Percentiles rank a stretch among this genome's conserved stretches.
Evolutionary conservation across 2,329 filamentous ascomycete species (phyloP).

Genomic region (Lachnellula arida): DNA sequence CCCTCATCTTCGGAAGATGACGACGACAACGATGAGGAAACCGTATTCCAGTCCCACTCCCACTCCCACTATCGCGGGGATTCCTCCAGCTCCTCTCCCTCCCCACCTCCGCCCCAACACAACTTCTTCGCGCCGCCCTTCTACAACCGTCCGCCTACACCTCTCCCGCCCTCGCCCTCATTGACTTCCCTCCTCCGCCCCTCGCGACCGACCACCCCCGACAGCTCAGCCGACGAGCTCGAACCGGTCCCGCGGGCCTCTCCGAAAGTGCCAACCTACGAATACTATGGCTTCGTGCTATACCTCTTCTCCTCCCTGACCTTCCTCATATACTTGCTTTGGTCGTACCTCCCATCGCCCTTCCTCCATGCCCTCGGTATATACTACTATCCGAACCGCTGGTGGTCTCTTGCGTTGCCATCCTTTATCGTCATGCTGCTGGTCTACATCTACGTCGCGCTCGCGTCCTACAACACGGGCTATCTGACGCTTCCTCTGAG

Average conservation of each 20-base stretch:
- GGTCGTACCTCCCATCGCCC: conserved; percentile 84
- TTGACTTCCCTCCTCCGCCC: conserved; percentile 87
- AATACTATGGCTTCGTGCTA: conserved; percentile 98
- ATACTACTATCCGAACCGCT: conserved; percentile 93
- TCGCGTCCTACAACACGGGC: conserved; percentile 86
- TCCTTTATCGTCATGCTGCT: conserved; percentile 84
- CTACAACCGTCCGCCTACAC: conserved; percentile 95
- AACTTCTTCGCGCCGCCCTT: conserved; percentile 73
- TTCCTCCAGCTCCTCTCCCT: conserved; percentile 26
- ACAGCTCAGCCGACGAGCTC: conserved; percentile 83
- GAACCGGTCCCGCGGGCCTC: conserved; percentile 74
- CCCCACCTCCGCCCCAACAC: conserved; percentile 36
- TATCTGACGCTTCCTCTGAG: conserved; percentile 77
- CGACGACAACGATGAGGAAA: conserved; percentile 16
- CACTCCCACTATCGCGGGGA: conserved; percentile 24
- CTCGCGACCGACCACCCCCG: conserved; percentile 88
- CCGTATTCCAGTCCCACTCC: conserved; percentile 27
- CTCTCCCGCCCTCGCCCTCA: conserved; percentile 86
- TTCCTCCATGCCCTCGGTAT: conserved; percentile 92
- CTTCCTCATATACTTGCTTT: conserved; percentile 66
- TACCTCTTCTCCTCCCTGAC: conserved; percentile 83
- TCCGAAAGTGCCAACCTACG: conserved; percentile 96
- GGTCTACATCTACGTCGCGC: conserved; percentile 89
- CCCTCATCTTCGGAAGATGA: conserved; percentile 23
- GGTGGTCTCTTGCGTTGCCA: conserved; percentile 94